Conservation (phyloP, 163 green algal species). For the Scenedesmus sp. region DNA sequence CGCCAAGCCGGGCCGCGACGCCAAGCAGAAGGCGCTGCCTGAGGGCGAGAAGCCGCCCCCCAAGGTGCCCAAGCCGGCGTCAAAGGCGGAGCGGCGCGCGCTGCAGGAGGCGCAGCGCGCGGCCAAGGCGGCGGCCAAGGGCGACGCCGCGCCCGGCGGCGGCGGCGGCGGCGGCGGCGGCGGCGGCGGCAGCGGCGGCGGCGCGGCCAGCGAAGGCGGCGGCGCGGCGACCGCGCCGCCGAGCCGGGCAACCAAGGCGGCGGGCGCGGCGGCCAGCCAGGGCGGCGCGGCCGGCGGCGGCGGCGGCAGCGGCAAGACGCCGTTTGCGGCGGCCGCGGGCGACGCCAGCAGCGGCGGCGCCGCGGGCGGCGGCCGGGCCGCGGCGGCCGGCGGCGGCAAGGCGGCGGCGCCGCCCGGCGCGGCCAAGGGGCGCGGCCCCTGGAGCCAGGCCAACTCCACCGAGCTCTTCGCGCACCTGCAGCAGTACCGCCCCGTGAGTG, state of each 20-base stretch:
- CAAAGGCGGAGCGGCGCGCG: constrained; percentile 77
- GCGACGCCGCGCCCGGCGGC: background rate
- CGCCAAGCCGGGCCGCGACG: background rate
- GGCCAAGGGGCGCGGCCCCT: constrained; percentile 48
- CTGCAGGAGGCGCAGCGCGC: constrained; percentile 91
- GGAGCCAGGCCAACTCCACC: constrained; percentile 51
- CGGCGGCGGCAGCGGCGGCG: background rate
- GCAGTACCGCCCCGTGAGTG: constrained; percentile 68
- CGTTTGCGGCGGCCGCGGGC: background rate
- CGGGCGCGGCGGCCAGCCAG: background rate
- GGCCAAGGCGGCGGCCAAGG: constrained; percentile 81
- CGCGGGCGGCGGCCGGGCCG: background rate
- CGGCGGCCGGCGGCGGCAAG: background rate
- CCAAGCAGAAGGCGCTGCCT: background rate
- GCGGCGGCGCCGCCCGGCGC: background rate
- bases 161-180: constrained; percentile 12
- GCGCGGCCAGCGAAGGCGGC: background rate
- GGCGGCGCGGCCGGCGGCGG: background rate
- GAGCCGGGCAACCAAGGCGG: background rate
- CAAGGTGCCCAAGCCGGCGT: constrained; percentile 65
- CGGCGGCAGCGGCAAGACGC: constrained; percentile 2
- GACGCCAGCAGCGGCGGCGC: background rate
- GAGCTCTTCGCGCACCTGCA: constrained; percentile 93
- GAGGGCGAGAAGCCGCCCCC: background rate
- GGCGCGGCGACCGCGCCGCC: constrained; percentile 13